Evolutionary conservation across 2,329 filamentous ascomycete genomes (phyloP).

Genomic region (Cladobotryum mycophilum): DNA sequence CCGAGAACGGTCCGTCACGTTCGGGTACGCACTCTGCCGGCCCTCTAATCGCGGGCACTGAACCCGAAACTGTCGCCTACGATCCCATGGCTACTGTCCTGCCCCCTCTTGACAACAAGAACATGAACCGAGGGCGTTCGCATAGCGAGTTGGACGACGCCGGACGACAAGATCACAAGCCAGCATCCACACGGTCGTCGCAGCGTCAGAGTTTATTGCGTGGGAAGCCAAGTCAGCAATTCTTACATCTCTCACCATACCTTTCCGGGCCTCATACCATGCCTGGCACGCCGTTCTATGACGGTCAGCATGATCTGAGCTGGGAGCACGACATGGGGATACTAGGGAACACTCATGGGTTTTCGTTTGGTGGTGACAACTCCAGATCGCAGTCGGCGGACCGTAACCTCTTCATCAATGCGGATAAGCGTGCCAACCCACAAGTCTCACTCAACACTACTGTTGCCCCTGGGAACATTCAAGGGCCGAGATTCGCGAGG

Average conservation of each 20-base stretch:
- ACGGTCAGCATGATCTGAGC: conserved; percentile 29
- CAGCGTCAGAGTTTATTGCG: conserved; percentile 40
- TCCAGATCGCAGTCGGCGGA: conserved; percentile 59
- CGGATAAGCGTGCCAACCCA: conserved; percentile 58
- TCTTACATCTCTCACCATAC: conserved; percentile 32
- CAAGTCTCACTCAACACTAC: conserved; percentile 58
- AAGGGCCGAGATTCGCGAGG: conserved; percentile 38
- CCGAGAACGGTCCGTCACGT: conserved; percentile 27
- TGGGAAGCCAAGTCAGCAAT: conserved; percentile 37
- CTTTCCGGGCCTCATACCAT: conserved; percentile 23
- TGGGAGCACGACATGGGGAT: conserved; percentile 33
- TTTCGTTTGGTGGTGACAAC: conserved; percentile 23
- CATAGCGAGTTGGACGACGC: conserved; percentile 22
- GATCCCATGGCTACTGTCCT: conserved; percentile 36
- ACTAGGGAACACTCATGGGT: conserved; percentile 36
- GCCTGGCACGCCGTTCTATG: conserved; percentile 31
- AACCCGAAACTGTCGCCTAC: conserved; percentile 26
- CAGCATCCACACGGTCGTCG: conserved; percentile 22
- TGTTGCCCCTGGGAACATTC: conserved; percentile 55
- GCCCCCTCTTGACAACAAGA: conserved; percentile 19
- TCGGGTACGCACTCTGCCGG: conserved; percentile 20
- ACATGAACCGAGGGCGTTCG: conserved; percentile 18
- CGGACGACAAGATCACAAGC: conserved; percentile 20
- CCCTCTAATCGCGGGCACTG: conserved; percentile 19
- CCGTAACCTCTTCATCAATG: conserved; percentile 49